phyloP scores from a whole-genome alignment of 1,284 basidiomycete genomes.

The Heterobasidion annosum region DNA sequence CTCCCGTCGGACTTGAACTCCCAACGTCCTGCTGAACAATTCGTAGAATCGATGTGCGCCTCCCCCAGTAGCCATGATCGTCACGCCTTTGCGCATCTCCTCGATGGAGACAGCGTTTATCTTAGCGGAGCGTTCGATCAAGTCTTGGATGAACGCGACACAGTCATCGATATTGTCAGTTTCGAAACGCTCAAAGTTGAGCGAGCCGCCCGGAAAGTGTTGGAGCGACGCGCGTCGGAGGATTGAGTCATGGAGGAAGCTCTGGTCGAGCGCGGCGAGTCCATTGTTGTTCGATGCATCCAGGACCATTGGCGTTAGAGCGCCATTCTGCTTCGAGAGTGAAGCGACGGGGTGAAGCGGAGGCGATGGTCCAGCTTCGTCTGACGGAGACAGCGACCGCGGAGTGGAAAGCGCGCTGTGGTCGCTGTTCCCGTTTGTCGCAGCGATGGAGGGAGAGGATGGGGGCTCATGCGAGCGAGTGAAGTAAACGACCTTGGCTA shows the following conservation, averaged over 20 bases:
- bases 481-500: slow-evolving; percentile 99
- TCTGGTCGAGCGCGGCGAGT: slow-evolving; percentile 34
- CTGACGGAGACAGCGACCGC: slow-evolving; percentile 38
- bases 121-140: slow-evolving; percentile 82
- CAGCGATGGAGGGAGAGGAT: slow-evolving; percentile 53
- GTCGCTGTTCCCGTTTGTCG: slow-evolving; percentile 44
- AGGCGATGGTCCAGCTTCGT: slow-evolving; percentile 17
- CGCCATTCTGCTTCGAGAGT: slow-evolving; percentile 50
- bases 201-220: slow-evolving; percentile 90
- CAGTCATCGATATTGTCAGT: slow-evolving; percentile 85
- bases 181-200: slow-evolving; percentile 98
- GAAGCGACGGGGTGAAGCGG: slow-evolving; percentile 27
- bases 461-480: slow-evolving; percentile 82
- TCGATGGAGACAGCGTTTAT: slow-evolving; percentile 86
- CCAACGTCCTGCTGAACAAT: slow-evolving; percentile 66
- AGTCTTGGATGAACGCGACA: slow-evolving; percentile 80
- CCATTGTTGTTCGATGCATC: slow-evolving; percentile 29
- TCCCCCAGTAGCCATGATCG: slow-evolving; percentile 97
- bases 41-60: slow-evolving; percentile 95
- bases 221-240: slow-evolving; percentile 64
- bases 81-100: slow-evolving; percentile 89
- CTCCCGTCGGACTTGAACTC: slow-evolving; percentile 82
- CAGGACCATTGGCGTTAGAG: slow-evolving; percentile 75
- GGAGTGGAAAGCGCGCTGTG: slow-evolving; percentile 40
- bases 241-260: slow-evolving; percentile 47